phyloP scores from a whole-genome alignment of 768 basidiomycete genomes.

The Stropharia rugosoannulata region DNA sequence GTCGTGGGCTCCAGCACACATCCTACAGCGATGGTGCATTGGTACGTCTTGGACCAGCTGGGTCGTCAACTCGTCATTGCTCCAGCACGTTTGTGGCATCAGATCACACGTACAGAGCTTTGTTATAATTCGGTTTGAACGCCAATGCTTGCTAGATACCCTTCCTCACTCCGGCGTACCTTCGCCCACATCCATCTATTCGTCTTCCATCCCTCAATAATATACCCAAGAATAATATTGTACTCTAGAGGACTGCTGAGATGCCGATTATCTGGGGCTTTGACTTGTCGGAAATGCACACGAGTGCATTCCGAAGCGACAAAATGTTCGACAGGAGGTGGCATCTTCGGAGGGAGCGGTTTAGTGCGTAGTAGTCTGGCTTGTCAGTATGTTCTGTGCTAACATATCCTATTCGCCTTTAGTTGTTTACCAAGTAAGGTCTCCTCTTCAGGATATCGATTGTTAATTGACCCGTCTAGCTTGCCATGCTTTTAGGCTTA shows the following conservation, averaged over 20 bases:
- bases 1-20: too few species aligned
- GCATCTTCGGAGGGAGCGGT: conserved; percentile 30
- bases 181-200: too few species aligned
- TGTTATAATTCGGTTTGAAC: too few species aligned
- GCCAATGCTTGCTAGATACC: too few species aligned
- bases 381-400: not conserved
- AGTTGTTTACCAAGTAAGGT: conserved; percentile 20
- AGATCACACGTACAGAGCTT: too few species aligned
- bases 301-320: conserved; percentile 27
- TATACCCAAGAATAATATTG: too few species aligned
- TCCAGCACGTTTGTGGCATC: too few species aligned
- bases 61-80: too few species aligned
- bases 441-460: not conserved
- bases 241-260: not conserved
- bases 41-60: too few species aligned
- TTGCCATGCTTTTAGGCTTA: conserved; percentile 30
- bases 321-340: conserved; percentile 31
- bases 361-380: conserved; percentile 20
- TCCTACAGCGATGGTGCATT: too few species aligned
- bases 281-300: conserved; percentile 32
- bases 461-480: conserved; percentile 5
- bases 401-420: not conserved
- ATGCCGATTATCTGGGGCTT: conserved; percentile 34
- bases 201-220: too few species aligned
- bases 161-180: too few species aligned